Evolutionary conservation across 2,329 filamentous ascomycete species (phyloP), one percentile per base, ranked within the genome.

Genomic region (Allantophomopsis lycopodina): DNA sequence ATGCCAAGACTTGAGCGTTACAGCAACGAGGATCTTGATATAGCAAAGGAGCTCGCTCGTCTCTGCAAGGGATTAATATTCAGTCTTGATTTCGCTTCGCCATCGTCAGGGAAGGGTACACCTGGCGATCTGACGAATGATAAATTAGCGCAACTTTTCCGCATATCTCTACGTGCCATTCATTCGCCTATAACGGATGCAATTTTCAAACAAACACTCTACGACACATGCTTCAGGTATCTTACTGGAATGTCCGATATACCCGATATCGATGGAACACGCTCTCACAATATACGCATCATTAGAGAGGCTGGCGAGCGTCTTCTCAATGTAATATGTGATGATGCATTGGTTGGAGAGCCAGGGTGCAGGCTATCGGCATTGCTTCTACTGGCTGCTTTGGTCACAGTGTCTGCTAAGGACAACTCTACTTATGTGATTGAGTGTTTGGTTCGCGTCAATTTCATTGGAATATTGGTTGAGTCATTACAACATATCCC

Each of bases 141-240:
- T 56, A 85, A 91, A 53, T 69, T 96, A 1, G 88, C 87, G 54
- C 83, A 94, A 54, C 72, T 96, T 4, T 95, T 98, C 67, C 83
- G 94, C 46, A 75, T 86, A 32, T 88, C 84, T 45, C 67, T 95
- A 12, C 73, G 79, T 49, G 85, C 86, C 5, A 81, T 94, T 40
- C 76, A 79, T 47, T 78, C 82, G 44, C 79, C 83, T 53, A 71
- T 78, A 2, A 78, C 80, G 4, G 79, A 74, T 39, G 65, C 83
- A 13, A 69, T 77, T 40, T 64, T 98, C 32, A 79, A 91, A 38
- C 78, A 91, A 42, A 72, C 83, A 16, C 89, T 94, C 60, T 98
- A 96, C 59, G 83, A 83, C 51, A 94, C 94, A 50, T 88, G 83
- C 62, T 89, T 88, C 56, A 77, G 83, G 15, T 94, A 94, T 55